phyloP scores from a whole-genome alignment of 306 rosid genomes.

The Hippophae rhamnoides region DNA sequence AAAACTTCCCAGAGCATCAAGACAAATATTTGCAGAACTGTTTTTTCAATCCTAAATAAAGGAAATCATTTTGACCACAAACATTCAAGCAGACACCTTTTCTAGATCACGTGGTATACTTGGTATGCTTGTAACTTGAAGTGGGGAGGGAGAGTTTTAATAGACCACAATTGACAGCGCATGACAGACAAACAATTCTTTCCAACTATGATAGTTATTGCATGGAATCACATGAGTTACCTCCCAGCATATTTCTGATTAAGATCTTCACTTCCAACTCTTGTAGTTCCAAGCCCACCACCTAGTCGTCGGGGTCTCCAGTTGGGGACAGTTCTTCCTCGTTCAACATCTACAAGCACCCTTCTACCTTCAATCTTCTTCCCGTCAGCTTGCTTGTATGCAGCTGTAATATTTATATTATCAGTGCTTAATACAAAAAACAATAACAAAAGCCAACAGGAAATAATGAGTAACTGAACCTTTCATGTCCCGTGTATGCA shows the following conservation, averaged over 20 bases:
- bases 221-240: conserved; percentile 22
- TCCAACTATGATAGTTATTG: neutral
- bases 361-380: conserved; percentile 93
- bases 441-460: neutral
- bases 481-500: conserved; percentile 99
- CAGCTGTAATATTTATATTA: conserved; percentile 48
- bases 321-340: conserved; percentile 98
- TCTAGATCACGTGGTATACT: too few relatives aligned
- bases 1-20: too few relatives aligned
- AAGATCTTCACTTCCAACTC: conserved; percentile 93
- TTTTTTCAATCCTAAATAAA: too few relatives aligned
- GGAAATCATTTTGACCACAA: neutral
- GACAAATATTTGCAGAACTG: too few relatives aligned
- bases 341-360: conserved; percentile 96
- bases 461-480: conserved; percentile 30
- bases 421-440: conserved; percentile 1
- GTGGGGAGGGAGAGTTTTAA: too few relatives aligned
- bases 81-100: neutral
- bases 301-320: conserved; percentile 99
- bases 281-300: conserved; percentile 96
- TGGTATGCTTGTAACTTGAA: too few relatives aligned
- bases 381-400: conserved; percentile 99
- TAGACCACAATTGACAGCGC: neutral
- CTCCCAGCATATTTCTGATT: conserved; percentile 80
- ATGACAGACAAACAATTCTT: neutral